Evolutionary conservation across 805 yeast genomes (phyloP).

Genomic region (Teunomyces kruisii): DNA sequence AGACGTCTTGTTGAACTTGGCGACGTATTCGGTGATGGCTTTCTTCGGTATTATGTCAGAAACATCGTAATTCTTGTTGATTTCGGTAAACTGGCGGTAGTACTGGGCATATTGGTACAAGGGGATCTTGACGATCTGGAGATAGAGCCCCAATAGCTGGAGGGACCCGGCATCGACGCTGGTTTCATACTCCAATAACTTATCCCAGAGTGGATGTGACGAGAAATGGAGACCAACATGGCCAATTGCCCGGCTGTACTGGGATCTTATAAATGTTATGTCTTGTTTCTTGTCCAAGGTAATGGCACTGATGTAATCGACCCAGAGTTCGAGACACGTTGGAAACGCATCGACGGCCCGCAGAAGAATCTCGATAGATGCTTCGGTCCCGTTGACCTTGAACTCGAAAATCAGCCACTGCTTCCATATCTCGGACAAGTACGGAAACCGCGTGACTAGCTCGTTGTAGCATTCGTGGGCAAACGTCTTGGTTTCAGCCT

Average conservation of each 20-base stretch:
- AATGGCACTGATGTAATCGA: slow-evolving; percentile 59
- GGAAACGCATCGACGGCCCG: slow-evolving; percentile 52
- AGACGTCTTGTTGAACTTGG: slow-evolving; percentile 20
- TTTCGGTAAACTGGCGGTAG: slow-evolving; percentile 49
- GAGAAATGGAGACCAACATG: slow-evolving; percentile 69
- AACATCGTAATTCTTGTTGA: slow-evolving; percentile 33
- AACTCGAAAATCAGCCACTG: slow-evolving; percentile 54
- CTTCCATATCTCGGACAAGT: slow-evolving; percentile 63
- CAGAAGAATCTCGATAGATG: slow-evolving; percentile 47
- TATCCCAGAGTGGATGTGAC: slow-evolving; percentile 83
- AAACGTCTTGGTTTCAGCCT: slow-evolving; percentile 17
- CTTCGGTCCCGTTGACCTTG: slow-evolving; percentile 53
- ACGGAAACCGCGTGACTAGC: slow-evolving; percentile 56
- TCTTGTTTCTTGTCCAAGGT: slow-evolving; percentile 27
- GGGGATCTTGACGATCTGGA: slow-evolving; percentile 57
- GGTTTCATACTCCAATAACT: slow-evolving; percentile 62
- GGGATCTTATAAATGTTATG: slow-evolving; percentile 27
- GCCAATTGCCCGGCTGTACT: slow-evolving; percentile 50
- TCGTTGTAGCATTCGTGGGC: slow-evolving; percentile 20
- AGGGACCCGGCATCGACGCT: slow-evolving; percentile 25
- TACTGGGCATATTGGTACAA: slow-evolving; percentile 84
- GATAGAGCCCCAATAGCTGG: slow-evolving; percentile 42
- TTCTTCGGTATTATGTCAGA: slow-evolving; percentile 22
- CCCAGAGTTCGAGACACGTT: slow-evolving; percentile 64
- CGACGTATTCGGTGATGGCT: slow-evolving; percentile 18